phyloP scores from a whole-genome alignment of 2,329 filamentous ascomycete genomes.

The Clonostachys sp. region DNA sequence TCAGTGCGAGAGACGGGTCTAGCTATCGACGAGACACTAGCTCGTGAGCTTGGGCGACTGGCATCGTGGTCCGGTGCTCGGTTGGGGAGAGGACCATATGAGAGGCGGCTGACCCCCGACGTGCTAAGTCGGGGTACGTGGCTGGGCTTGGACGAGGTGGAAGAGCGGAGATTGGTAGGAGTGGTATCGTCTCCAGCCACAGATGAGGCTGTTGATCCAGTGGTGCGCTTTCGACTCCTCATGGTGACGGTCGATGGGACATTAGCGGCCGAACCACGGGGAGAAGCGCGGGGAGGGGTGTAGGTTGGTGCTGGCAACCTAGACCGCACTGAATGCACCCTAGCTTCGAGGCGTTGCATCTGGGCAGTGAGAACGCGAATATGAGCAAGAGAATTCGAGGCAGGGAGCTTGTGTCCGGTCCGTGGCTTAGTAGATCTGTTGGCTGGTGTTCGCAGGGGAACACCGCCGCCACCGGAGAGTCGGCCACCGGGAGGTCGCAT shows the following conservation, averaged over 20 bases:
- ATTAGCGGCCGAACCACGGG: constrained; percentile 43
- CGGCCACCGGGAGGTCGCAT: constrained; percentile 30
- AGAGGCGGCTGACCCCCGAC: constrained; percentile 58
- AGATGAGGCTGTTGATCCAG: constrained; percentile 49
- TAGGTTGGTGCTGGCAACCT: constrained; percentile 79
- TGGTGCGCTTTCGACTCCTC: constrained; percentile 65
- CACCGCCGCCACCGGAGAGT: constrained; percentile 39
- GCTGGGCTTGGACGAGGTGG: constrained; percentile 26
- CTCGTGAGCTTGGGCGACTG: constrained; percentile 67
- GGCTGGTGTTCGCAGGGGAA: constrained; percentile 40
- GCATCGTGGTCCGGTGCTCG: constrained; percentile 41
- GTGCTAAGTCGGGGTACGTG: constrained; percentile 57
- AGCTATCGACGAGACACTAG: constrained; percentile 54
- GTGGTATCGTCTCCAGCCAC: constrained; percentile 46
- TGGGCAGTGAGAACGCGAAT: constrained; percentile 92
- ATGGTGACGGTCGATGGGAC: constrained; percentile 57
- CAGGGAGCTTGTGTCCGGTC: constrained; percentile 44
- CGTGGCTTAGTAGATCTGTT: constrained; percentile 51
- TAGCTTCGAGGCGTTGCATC: constrained; percentile 93
- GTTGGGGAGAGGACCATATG: constrained; percentile 53
- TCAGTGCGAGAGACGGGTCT: constrained; percentile 50
- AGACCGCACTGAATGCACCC: constrained; percentile 86
- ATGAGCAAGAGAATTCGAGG: constrained; percentile 75
- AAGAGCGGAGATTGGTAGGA: constrained; percentile 32
- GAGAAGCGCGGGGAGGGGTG: constrained; percentile 78